These are phyloP conservation scores for Psidium friedrichsthalianum DNA, from an alignment of 345 rosid genomes.

Conservation along the genomic window DNA sequence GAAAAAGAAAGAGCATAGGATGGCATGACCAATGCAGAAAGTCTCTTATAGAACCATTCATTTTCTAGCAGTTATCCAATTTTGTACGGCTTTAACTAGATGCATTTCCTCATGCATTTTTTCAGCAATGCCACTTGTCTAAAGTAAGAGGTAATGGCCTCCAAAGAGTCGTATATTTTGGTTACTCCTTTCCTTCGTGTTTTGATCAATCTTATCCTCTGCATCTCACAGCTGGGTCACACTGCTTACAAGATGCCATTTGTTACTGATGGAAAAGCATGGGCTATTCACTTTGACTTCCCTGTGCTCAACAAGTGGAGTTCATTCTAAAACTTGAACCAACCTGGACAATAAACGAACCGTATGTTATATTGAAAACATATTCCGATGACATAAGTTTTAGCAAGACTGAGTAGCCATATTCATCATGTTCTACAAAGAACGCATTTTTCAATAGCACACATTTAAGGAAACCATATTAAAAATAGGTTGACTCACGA, in stretches of 20 bases:
- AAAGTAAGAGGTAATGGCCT: not conserved
- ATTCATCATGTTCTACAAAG: not conserved
- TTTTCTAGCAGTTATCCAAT: not conserved
- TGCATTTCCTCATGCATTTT: not conserved
- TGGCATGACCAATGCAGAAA: not conserved
- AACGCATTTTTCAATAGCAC: not conserved
- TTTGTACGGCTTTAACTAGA: not conserved
- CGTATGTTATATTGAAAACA: not conserved
- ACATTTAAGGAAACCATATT: not conserved
- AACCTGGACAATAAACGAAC: not conserved
- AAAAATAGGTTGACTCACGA: conserved; percentile 21
- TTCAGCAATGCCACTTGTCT: not conserved
- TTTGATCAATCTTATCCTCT: not conserved
- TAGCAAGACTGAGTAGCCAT: not conserved
- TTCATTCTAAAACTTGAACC: not conserved
- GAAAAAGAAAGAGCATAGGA: not conserved
- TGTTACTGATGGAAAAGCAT: not conserved
- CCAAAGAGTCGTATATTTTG: not conserved
- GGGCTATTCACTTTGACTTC: not conserved
- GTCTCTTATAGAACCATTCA: not conserved
- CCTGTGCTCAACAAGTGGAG: not conserved
- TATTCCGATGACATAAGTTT: not conserved
- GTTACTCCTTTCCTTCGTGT: not conserved
- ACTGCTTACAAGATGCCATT: not conserved
- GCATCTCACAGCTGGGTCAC: not conserved